Base-by-base conservation (phyloP, 2,329 filamentous ascomycete species). In the Penicillium sp. region DNA sequence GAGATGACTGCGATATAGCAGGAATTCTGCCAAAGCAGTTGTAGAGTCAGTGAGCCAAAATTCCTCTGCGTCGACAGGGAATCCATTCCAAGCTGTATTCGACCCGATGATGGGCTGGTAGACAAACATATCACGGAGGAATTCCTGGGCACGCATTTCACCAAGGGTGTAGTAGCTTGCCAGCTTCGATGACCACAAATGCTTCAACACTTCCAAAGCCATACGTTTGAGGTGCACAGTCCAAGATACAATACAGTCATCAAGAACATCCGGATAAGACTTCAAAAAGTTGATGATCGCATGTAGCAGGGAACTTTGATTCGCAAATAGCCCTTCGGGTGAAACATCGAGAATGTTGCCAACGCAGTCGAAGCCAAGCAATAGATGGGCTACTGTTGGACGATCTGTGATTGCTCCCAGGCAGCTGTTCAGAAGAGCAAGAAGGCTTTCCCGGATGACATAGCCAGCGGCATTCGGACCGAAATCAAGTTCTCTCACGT, bases 321-420 rank as follows among this genome's bases (percentile, higher is more conserved):
- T 79, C 11, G 86, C 83, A 71, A 96, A 95, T 2, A 88, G 74
- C 44, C 91, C 83, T 27, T 85, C 82, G 1, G 84, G 76, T 47
- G 88, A 81, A 30, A 94, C 77, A 23, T 84, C 84, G 2, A 97
- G 78, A 9, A 82, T 81, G 58, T 85, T 86, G 34, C 87, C 83
- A 40, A 85, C 84, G 65, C 91, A 95, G 52, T 83, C 83, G 70
- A 99, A 97, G 0, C 94, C 94, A 5, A 99, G 84, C 2, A 99
- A 78, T 42, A 96, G 80, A 71, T 99, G 95, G 0, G 93, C 94
- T 61, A 99, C 87, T 2, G 88, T 95, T 4, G 94, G 92, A 62
- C 86, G 84, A 63, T 88, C 83, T 1, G 89, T 86, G 26, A 87
- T 88, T 32, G 88, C 85, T 50, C 83, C 81, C 2, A 99, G 80